Evolutionary conservation across 176 grass and related monocot species (phyloP), one percentile per base, ranked within the genome.

Genomic region (Dendrocalamus sinicus): DNA sequence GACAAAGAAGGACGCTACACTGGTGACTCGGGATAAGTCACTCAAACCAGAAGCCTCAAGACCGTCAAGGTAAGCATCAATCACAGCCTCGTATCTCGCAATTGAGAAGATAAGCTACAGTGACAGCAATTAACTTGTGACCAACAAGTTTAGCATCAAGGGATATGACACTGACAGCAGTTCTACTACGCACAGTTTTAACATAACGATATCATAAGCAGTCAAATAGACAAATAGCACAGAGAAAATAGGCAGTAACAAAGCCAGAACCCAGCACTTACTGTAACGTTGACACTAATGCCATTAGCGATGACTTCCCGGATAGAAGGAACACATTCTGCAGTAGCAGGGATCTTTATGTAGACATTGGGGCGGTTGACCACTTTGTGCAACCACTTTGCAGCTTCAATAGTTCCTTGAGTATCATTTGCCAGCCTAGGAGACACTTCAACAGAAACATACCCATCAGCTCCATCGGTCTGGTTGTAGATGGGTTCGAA

Each of bases 1-100:
- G 63, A 99, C 97, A 76, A 99, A 99, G 80, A 99, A 99, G 7
- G 96, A 99, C 30, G 96, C 96, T 13, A 99, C 96, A 90, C 96
- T 99, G 46, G 93, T 99, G 17, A 99, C 80, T 79, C 90, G 93
- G n/a, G 96, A 96, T 16, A 99, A 81, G 82, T 99, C 92, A 54
- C 84, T 92, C 88, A 94, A 86, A 66, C 96, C 94, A 73, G 96
- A 99, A 63, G 92, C 90, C 82, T 99, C 96, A 43, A 99, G 94
- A 7, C 97, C 97, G 41, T 92, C 94, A 40, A 99, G 87, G 83
- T 99, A 99, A 76, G 97, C 97, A 85, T 99, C 97, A 61, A 99
- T 99, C 66, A 99, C 97, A 63, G 84, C 97, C 86, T 99, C 97
- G 47, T 99, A 99, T 91, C 97, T 96, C 16, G 86, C 79, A 76